A percentile compares a stretch with the other conserved stretches of the same genome.
Evolutionary conservation across 352 stramenopile species (phyloP).

Genomic region (Elongisporangium anandrum): DNA sequence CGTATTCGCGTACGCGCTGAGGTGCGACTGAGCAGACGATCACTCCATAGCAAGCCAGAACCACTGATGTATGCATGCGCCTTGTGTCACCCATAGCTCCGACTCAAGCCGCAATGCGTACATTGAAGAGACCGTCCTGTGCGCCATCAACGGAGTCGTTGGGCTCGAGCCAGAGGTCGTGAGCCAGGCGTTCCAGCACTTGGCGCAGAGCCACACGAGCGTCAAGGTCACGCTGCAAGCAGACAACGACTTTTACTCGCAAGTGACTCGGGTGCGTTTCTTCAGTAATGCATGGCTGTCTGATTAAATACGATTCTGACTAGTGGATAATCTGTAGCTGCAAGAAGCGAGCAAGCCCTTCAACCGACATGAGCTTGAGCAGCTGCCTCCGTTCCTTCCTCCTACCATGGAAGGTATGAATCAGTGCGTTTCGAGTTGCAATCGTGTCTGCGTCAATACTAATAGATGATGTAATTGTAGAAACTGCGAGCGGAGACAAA

Average conservation of each 20-base stretch:
- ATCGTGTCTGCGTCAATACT: neutral
- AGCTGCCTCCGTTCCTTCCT: conserved; percentile 84
- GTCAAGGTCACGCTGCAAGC: conserved; percentile 86
- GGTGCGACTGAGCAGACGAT: conserved; percentile 6
- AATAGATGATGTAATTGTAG: conserved; percentile 9
- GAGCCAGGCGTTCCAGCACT: conserved; percentile 13
- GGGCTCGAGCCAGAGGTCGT: conserved; percentile 26
- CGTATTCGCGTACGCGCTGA: conserved; percentile 25
- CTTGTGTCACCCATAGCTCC: conserved; percentile 16
- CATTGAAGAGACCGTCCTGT: conserved; percentile 89
- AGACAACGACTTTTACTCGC: conserved; percentile 98
- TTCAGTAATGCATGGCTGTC: neutral
- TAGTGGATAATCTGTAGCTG: conserved; percentile 39
- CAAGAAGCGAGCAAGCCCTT: conserved; percentile 48
- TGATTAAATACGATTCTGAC: neutral
- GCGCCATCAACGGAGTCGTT: conserved; percentile 50
- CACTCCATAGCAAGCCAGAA: no score
- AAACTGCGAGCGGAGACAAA: conserved; percentile 25
- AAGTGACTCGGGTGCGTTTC: conserved; percentile 52
- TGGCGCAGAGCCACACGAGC: conserved; percentile 12
- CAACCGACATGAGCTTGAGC: conserved; percentile 54
- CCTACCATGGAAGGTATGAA: conserved; percentile 48
- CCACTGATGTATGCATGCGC: neutral
- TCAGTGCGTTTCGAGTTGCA: neutral
- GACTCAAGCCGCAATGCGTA: conserved; percentile 77